Conservation (phyloP, 345 rosid species). For the Camelina neglecta region DNA sequence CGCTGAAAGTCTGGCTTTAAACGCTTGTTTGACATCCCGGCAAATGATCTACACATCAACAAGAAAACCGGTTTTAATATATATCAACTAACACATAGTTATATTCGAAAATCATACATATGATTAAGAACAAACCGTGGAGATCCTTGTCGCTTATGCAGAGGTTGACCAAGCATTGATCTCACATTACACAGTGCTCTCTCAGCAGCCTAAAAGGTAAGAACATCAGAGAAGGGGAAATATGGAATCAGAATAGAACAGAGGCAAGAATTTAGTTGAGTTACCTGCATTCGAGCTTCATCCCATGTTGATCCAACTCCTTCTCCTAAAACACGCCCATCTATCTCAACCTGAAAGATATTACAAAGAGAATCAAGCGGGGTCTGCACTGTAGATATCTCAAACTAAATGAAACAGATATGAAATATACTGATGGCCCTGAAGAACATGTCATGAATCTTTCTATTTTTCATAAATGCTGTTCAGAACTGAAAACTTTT, state of each 20-base stretch:
- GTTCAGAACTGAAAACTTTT: neutral
- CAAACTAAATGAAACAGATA: slow-evolving; percentile 9
- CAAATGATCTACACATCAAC: slow-evolving; percentile 53
- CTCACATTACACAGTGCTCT: slow-evolving; percentile 75
- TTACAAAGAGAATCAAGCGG: slow-evolving; percentile 20
- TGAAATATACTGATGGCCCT: slow-evolving; percentile 9
- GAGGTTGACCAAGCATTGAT: slow-evolving; percentile 64
- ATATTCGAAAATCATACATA: neutral
- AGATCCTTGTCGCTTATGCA: slow-evolving; percentile 75
- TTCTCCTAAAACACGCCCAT: slow-evolving; percentile 84
- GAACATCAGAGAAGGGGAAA: slow-evolving; percentile 24
- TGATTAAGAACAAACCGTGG: slow-evolving; percentile 66
- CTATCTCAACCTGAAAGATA: slow-evolving; percentile 80
- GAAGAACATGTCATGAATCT: slow-evolving; percentile 18
- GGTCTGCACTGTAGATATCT: slow-evolving; percentile 17
- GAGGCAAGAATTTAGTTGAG: slow-evolving; percentile 6
- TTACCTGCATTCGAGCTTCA: slow-evolving; percentile 92
- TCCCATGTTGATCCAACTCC: slow-evolving; percentile 93
- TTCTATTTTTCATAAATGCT: neutral
- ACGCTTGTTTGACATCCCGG: slow-evolving; percentile 74
- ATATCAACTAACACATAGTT: neutral
- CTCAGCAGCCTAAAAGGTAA: slow-evolving; percentile 75
- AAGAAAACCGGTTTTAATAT: neutral
- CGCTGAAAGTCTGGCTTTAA: slow-evolving; percentile 72
- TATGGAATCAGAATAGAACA: slow-evolving; percentile 11